These are phyloP conservation scores for Penicillium sp. DNA, from an alignment of 2,329 filamentous ascomycete genomes.

Conservation along the genomic window DNA sequence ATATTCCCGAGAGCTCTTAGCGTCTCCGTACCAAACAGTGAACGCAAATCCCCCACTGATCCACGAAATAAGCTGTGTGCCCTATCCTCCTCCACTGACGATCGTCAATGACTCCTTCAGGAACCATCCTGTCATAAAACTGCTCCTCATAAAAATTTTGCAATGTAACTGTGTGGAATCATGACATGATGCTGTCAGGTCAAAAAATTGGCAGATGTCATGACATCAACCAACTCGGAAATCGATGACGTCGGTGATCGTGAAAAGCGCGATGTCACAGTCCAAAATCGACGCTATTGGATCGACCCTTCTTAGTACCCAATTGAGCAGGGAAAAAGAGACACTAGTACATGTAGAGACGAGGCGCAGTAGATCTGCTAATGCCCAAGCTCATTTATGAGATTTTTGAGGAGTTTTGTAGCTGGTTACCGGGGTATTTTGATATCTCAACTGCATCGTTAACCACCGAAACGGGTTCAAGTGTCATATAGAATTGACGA, in stretches of 20 bases:
- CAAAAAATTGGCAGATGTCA: background rate
- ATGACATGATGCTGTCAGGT: constrained; percentile 11
- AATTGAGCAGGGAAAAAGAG: background rate
- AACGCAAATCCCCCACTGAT: constrained; percentile 2
- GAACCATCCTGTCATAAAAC: background rate
- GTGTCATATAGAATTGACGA: constrained; percentile 3
- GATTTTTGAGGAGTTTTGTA: background rate
- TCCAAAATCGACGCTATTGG: constrained; percentile 10
- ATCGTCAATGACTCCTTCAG: constrained; percentile 5
- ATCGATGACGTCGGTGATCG: constrained; percentile 25
- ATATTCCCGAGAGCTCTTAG: background rate
- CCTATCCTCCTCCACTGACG: constrained; percentile 8
- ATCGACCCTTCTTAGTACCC: background rate
- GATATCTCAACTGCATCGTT: background rate
- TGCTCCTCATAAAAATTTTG: background rate
- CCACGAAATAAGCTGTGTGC: constrained; percentile 15
- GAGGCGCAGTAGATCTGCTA: constrained; percentile 1
- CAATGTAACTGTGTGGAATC: constrained; percentile 13
- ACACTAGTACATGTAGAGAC: background rate
- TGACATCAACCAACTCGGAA: constrained; percentile 19
- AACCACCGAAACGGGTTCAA: constrained; percentile 4
- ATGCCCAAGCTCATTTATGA: background rate
- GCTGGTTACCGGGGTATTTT: background rate
- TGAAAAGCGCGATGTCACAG: background rate
- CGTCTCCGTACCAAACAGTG: constrained; percentile 1